Conservation (phyloP, 2,329 filamentous ascomycete species). For the Dothistroma pini region DNA sequence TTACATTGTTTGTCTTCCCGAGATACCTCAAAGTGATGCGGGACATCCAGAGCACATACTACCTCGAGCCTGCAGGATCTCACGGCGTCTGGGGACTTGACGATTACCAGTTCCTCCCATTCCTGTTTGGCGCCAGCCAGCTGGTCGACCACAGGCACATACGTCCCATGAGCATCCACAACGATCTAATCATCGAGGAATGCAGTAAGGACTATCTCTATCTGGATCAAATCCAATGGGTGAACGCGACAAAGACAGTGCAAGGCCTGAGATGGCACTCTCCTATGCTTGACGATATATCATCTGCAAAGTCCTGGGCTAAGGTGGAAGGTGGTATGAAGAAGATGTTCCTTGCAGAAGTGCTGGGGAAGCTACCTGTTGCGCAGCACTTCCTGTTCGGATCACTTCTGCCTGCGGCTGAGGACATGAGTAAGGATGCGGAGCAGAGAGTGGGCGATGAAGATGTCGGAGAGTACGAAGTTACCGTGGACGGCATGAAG, state of each 20-base stretch:
- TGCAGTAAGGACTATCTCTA: slow-evolving; percentile 82
- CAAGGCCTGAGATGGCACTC: slow-evolving; percentile 93
- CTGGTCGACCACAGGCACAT: slow-evolving; percentile 63
- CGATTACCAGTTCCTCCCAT: slow-evolving; percentile 53
- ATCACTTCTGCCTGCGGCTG: slow-evolving; percentile 70
- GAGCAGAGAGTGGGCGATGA: slow-evolving; percentile 50
- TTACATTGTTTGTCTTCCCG: slow-evolving; percentile 75
- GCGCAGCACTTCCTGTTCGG: slow-evolving; percentile 99
- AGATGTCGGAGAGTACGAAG: slow-evolving; percentile 55
- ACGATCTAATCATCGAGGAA: slow-evolving; percentile 81
- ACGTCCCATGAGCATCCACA: slow-evolving; percentile 66
- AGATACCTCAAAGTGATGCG: slow-evolving; percentile 87
- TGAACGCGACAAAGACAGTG: slow-evolving; percentile 95
- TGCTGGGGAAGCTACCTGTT: slow-evolving; percentile 87
- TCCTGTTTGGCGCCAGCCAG: slow-evolving; percentile 49
- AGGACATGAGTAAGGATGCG: slow-evolving; percentile 71
- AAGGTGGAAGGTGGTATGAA: slow-evolving; percentile 96
- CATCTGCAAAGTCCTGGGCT: slow-evolving; percentile 78
- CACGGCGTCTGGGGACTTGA: slow-evolving; percentile 53
- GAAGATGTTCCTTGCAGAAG: slow-evolving; percentile 93
- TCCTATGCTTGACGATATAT: slow-evolving; percentile 98
- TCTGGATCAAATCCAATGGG: slow-evolving; percentile 86
- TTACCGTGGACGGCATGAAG: slow-evolving; percentile 62
- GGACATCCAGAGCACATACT: slow-evolving; percentile 83
- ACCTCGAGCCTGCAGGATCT: slow-evolving; percentile 72